These are phyloP conservation scores for Arabis hirsuta DNA, from an alignment of 345 rosid species.

Conservation along the genomic window DNA sequence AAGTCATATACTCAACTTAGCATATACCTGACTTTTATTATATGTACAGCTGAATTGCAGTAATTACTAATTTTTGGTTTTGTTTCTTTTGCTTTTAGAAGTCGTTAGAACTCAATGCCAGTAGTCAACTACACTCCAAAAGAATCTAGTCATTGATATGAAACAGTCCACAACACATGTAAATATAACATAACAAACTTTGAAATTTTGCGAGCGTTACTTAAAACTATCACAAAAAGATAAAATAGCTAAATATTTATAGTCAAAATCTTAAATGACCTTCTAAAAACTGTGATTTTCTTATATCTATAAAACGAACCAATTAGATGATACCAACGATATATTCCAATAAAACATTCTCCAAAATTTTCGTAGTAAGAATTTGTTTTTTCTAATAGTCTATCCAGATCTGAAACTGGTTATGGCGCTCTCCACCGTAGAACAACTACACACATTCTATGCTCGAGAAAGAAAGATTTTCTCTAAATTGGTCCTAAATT, in stretches of 20 bases:
- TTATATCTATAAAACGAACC: constrained; percentile 10
- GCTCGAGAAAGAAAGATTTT: constrained; percentile 47
- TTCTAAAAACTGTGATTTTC: not conserved
- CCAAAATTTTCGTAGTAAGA: not conserved
- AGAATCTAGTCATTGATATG: constrained; percentile 11
- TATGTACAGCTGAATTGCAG: too few species aligned
- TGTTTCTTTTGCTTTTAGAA: not conserved
- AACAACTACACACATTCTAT: constrained; percentile 43
- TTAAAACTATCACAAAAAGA: not conserved
- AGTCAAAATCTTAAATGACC: not conserved
- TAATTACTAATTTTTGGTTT: not conserved
- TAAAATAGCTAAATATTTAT: not conserved
- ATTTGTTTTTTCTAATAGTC: not conserved
- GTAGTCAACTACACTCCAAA: constrained; percentile 15
- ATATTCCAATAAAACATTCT: not conserved
- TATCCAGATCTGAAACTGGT: not conserved
- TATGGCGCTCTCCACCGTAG: constrained; percentile 35
- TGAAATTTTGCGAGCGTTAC: constrained; percentile 9
- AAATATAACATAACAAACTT: constrained; percentile 4
- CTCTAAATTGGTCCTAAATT: constrained; percentile 41
- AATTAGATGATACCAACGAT: too few species aligned
- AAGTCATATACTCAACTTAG: not conserved
- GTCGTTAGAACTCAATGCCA: not conserved
- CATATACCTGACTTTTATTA: too few species aligned
- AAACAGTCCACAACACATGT: not conserved